These are phyloP conservation scores for Termitomyces heimii DNA, from an alignment of 768 basidiomycete species.

Conservation along the genomic window DNA sequence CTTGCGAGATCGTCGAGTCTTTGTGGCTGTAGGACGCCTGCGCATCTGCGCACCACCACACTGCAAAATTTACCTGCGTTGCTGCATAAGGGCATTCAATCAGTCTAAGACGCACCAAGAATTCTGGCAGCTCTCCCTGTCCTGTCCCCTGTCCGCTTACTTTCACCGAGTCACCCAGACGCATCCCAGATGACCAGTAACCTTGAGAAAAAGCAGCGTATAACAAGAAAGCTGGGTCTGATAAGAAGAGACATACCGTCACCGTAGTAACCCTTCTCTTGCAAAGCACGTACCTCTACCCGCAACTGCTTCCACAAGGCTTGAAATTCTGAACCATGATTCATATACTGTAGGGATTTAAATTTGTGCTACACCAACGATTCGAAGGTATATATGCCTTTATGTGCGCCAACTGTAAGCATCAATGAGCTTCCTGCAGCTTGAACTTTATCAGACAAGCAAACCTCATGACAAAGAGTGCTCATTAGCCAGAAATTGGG, in stretches of 20 bases:
- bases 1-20: constrained; percentile 31
- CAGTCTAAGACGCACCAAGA: constrained; percentile 46
- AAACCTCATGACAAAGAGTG: constrained; percentile 79
- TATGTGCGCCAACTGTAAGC: constrained; percentile 68
- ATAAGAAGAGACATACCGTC: constrained; percentile 45
- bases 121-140: constrained; percentile 65
- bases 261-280: constrained; percentile 73
- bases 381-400: constrained; percentile 39
- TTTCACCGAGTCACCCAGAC: constrained; percentile 58
- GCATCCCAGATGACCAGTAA: constrained; percentile 76
- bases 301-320: constrained; percentile 63
- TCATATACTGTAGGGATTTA: constrained; percentile 53
- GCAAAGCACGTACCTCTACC: constrained; percentile 63
- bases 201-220: constrained; percentile 32
- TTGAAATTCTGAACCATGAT: constrained; percentile 76
- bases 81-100: background rate
- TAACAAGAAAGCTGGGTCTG: too few species aligned
- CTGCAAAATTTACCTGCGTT: constrained; percentile 25
- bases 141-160: constrained; percentile 32
- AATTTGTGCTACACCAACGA: background rate
- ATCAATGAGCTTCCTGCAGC: constrained; percentile 6
- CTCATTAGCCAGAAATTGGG: constrained; percentile 67
- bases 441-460: constrained; percentile 9
- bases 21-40: constrained; percentile 44
- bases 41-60: constrained; percentile 77